Conservation (phyloP, 1,284 basidiomycete species). For the Mycosarcoma mackinlayi region DNA sequence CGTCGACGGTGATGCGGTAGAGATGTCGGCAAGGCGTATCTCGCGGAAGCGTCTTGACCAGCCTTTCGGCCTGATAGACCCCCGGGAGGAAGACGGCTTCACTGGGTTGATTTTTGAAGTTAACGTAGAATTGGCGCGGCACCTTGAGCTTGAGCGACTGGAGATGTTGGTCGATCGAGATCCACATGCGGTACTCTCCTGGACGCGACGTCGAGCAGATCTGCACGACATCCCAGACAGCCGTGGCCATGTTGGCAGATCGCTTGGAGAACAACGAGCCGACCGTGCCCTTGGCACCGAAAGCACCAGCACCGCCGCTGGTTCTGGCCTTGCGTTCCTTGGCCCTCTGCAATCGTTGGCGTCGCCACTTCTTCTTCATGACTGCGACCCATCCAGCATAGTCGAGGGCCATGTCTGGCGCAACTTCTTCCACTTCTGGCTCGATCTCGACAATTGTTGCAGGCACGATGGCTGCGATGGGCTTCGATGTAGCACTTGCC, state of each 20-base stretch:
- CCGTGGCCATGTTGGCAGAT: conserved; percentile 75
- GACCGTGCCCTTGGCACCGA: conserved; percentile 55
- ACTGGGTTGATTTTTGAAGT: conserved; percentile 78
- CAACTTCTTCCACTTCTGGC: conserved; percentile 34
- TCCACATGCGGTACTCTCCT: conserved; percentile 90
- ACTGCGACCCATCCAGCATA: conserved; percentile 85
- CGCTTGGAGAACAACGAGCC: conserved; percentile 81
- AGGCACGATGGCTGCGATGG: conserved; percentile 11
- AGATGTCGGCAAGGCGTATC: conserved; percentile 82
- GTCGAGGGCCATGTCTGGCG: conserved; percentile 69
- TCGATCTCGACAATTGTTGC: conserved; percentile 31
- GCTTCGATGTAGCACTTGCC: conserved; percentile 11
- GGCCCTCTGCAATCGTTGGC: conserved; percentile 69
- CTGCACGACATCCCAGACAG: conserved; percentile 93
- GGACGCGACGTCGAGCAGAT: conserved; percentile 81
- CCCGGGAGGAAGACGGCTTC: conserved; percentile 74
- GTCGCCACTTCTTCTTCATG: conserved; percentile 84
- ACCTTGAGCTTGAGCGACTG: conserved; percentile 84
- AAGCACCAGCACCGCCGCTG: conserved; percentile 9
- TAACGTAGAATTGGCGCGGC: conserved; percentile 91
- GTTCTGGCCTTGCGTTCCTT: conserved; percentile 69
- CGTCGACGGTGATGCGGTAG: conserved; percentile 84
- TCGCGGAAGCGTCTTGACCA: conserved; percentile 83
- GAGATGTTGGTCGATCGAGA: conserved; percentile 83
- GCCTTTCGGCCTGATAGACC: conserved; percentile 79